phyloP scores from a whole-genome alignment of 164 flowering plant species.

The Tetracentron sinense region DNA sequence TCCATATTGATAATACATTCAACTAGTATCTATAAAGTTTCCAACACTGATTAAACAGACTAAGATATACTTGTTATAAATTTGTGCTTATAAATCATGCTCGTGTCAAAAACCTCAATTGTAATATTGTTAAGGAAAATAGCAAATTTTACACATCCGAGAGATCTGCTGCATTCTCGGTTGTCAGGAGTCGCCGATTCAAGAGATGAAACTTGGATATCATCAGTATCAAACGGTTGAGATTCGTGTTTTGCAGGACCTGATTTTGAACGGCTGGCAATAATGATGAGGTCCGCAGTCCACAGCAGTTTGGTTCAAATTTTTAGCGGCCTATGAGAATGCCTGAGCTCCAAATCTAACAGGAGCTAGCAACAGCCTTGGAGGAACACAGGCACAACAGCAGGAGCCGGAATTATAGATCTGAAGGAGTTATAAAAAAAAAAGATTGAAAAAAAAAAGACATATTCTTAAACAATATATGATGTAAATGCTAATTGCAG shows the following conservation, averaged over 20 bases:
- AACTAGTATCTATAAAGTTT: too few species aligned
- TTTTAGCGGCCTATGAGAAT: slow-evolving; percentile 73
- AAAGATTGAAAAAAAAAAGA: too few species aligned
- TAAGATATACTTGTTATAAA: too few species aligned
- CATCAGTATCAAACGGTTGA: slow-evolving; percentile 65
- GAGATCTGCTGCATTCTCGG: slow-evolving; percentile 55
- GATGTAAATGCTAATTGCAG: too few species aligned
- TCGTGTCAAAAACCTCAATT: too few species aligned
- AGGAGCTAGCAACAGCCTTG: slow-evolving; percentile 62
- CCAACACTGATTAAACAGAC: too few species aligned
- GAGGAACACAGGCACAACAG: background rate
- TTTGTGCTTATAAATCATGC: too few species aligned
- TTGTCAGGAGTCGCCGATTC: slow-evolving; percentile 29
- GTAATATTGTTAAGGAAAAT: too few species aligned
- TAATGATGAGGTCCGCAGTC: slow-evolving; percentile 77
- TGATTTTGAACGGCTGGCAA: slow-evolving; percentile 73
- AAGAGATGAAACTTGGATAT: slow-evolving; percentile 33
- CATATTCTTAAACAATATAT: too few species aligned
- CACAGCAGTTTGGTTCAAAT: slow-evolving; percentile 58
- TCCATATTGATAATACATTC: too few species aligned
- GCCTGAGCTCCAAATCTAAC: slow-evolving; percentile 72
- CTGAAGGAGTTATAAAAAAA: too few species aligned
- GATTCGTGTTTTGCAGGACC: slow-evolving; percentile 93
- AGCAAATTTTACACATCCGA: slow-evolving; percentile 50
- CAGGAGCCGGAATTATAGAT: too few species aligned